Evolutionary conservation across 305 asterid genomes (phyloP), one percentile per base, ranked within the genome.

Genomic region (Galium porrigens): DNA sequence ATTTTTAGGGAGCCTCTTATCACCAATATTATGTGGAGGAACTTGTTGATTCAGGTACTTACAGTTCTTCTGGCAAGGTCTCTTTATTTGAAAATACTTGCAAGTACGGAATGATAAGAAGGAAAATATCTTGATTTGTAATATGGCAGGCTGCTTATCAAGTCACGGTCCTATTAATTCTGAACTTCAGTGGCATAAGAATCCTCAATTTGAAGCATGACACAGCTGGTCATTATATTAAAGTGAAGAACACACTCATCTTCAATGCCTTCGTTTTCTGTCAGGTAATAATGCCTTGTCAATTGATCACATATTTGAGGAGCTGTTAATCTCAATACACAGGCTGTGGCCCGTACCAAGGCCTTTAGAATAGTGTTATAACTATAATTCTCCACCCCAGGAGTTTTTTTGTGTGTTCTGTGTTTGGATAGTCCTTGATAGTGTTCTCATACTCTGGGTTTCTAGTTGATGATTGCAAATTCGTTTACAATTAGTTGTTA

Each of bases 1-100:
- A 59, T 18, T 76, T 75, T 60, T 74, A 92, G 97, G 95, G 99
- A 92, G 74, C 99, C 99, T 71, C 88, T 92, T 14, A 86, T 92
- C 64, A 89, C 99, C 41, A 92, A 92, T 77, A 83, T 89, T 68
- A 89, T 92, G 99, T 92, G 99, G 99, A 84, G 99, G 83, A 92
- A 92, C 76, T 73, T 89, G 78, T 41, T 89, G 51, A 74, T 92
- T 66, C 99, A 92, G 97, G 97, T 89, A 85, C 18, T 62, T 1
- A 5, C 5, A 9, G 22, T 54, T 48, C 48, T 58, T 6, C 30
- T 49, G 18, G 66, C 60, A n/a, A 18, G 64, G 25, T 25, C 39
- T 6, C 48, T 66, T 7, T 3, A 5, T 57, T 48, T 44, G n/a
- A 6, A 1, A 32, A 37, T 30, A 34, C 20, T 10, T 60, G 42